Conservation (phyloP, 2,329 filamentous ascomycete species). For the Colletotrichum sp. region DNA sequence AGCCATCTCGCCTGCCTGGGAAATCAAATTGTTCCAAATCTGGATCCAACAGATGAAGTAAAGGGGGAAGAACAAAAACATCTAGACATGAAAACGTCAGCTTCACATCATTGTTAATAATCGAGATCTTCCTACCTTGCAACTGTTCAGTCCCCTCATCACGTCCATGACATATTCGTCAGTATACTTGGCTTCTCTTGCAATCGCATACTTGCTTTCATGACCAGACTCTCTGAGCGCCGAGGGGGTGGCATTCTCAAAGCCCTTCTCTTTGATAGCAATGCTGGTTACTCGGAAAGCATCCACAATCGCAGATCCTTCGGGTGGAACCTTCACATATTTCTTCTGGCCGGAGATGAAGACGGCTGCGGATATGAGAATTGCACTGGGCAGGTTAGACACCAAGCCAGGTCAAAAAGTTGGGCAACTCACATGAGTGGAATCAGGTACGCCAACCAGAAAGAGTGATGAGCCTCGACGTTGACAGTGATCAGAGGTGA, state of each 20-base stretch:
- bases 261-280: slow-evolving; percentile 23
- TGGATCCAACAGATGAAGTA: slow-evolving; percentile 41
- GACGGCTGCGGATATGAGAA: background rate
- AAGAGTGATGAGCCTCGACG: slow-evolving; percentile 4
- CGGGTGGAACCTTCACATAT: slow-evolving; percentile 3
- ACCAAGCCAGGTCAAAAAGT: background rate
- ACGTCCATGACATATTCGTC: slow-evolving; percentile 27
- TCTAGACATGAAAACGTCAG: slow-evolving; percentile 4
- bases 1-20: slow-evolving; percentile 28
- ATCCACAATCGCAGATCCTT: slow-evolving; percentile 18
- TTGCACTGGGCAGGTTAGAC: background rate
- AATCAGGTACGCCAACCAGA: slow-evolving; percentile 18
- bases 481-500: slow-evolving; percentile 37
- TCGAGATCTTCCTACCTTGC: slow-evolving; percentile 23
- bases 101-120: background rate
- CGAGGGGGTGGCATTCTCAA: slow-evolving; percentile 12
- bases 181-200: slow-evolving; percentile 26
- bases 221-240: slow-evolving; percentile 22
- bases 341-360: slow-evolving; percentile 6
- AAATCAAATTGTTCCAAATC: slow-evolving; percentile 38
- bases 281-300: slow-evolving; percentile 22
- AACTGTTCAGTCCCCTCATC: slow-evolving; percentile 24
- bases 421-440: slow-evolving; percentile 23
- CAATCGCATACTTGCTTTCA: slow-evolving; percentile 24
- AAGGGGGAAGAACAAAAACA: slow-evolving; percentile 30